Evolutionary conservation across 2,329 filamentous ascomycete genomes (phyloP), one percentile per base, ranked within the genome.

Genomic region (Venturiaceae sp.): DNA sequence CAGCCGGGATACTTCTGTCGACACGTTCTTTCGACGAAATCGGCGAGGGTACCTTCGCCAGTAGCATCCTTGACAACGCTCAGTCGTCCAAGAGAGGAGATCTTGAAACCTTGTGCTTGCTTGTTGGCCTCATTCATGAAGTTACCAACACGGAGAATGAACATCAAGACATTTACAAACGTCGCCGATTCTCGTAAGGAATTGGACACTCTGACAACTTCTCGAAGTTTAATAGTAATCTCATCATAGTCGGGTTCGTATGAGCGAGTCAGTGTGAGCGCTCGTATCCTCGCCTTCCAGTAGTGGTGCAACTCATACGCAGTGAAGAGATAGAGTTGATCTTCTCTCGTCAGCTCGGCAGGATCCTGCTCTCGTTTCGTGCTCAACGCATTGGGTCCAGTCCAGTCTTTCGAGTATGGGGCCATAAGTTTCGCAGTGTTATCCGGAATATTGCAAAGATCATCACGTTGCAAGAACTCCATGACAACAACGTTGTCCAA

Each of bases 41-140:
- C 94, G 59, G 92, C 91, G 69, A 99, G 87, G 0, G 91, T 96
- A 1, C 90, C 92, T 72, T 97, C 88, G 72, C 99, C 99, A 81
- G 96, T 96, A 77, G 96, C 91, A 69, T 99, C 94, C 76, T 99
- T 99, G 68, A 97, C 90, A 92, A 99, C 97, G 61, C 88, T 92
- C 58, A 99, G 78, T 58, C 94, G 85, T 30, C 90, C 89, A 53
- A 99, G 84, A 5, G 94, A 96, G 68, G 91, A 94, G 14, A 99
- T 83, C 77, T 99, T 99, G 85, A 99, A 99, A 62, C 94, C 94
- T 60, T 87, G 89, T 3, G 94, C 94, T 75, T 97, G 94, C 77
- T 99, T 99, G 76, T 96, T 97, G 58, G 92, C 87, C 70, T 97
- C 94, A 78, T 99, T 99, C 94, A 99, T 99, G 80, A 96, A 99